These are phyloP conservation scores for Coniochaeta pulveracea DNA, from an alignment of 2,329 filamentous ascomycete species.

Conservation along the genomic window DNA sequence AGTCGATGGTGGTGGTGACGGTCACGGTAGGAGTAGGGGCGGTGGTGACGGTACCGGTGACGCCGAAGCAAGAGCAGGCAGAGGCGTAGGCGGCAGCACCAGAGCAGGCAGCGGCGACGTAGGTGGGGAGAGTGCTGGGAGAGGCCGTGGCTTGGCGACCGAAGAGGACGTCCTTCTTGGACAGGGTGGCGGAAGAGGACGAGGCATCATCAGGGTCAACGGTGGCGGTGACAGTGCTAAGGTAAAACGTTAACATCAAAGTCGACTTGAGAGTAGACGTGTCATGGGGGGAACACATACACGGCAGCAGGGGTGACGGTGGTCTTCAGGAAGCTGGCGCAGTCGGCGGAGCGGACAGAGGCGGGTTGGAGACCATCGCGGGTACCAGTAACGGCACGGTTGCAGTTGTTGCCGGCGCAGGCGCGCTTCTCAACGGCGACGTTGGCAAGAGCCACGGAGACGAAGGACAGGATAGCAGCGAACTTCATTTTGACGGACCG, in stretches of 20 bases:
- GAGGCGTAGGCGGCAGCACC: constrained; percentile 23
- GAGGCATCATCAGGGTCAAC: constrained; percentile 13
- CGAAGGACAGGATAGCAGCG: constrained; percentile 24
- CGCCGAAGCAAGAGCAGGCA: constrained; percentile 32
- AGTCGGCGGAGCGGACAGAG: constrained; percentile 24
- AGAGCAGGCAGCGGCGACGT: constrained; percentile 24
- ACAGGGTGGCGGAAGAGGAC: constrained; percentile 11
- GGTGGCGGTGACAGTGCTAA: constrained; percentile 27
- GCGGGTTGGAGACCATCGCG: constrained; percentile 22
- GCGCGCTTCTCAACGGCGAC: constrained; percentile 20
- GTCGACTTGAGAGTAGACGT: constrained; percentile 1
- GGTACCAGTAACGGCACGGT: constrained; percentile 32
- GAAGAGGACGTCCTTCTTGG: constrained; percentile 17
- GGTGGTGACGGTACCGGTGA: constrained; percentile 26
- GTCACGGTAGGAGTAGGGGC: constrained; percentile 26
- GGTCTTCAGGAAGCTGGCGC: constrained; percentile 26
- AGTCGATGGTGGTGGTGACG: constrained; percentile 28
- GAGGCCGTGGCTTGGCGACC: constrained; percentile 19
- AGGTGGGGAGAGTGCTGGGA: constrained; percentile 24
- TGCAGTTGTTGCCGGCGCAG: constrained; percentile 33
- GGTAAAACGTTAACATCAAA: too few relatives aligned
- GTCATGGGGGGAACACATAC: constrained; percentile 17
- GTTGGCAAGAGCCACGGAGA: constrained; percentile 23
- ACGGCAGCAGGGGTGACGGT: constrained; percentile 26
- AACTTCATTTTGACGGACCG: constrained; percentile 26